phyloP scores from a whole-genome alignment of 768 basidiomycete species.

The Lentinus brumalis region DNA sequence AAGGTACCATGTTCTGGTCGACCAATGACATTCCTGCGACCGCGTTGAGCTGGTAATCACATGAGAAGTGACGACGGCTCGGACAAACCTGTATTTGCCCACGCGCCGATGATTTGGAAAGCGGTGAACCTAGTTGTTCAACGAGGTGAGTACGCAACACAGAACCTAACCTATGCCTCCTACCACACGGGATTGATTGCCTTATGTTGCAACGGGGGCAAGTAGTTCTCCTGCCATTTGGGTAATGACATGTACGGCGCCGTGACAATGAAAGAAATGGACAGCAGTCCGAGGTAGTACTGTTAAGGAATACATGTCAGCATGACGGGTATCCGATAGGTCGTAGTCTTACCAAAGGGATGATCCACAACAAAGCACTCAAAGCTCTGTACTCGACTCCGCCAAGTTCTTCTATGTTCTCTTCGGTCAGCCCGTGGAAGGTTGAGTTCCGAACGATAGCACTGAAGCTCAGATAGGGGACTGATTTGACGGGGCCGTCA shows the following conservation, averaged over 20 bases:
- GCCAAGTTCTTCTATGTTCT: constrained; percentile 86
- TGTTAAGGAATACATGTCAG: constrained; percentile 18
- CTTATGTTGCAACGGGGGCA: constrained; percentile 38
- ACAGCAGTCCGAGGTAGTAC: constrained; percentile 49
- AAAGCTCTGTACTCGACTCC: constrained; percentile 90
- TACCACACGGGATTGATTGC: constrained; percentile 47
- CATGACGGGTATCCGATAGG: neutral
- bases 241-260: constrained; percentile 47
- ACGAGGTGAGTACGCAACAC: neutral
- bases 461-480: constrained; percentile 80
- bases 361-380: constrained; percentile 76
- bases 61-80: neutral
- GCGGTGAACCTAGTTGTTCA: constrained; percentile 41
- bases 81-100: constrained; percentile 47
- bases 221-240: constrained; percentile 41
- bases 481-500: constrained; percentile 37
- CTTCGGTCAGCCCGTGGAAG: constrained; percentile 66
- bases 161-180: neutral
- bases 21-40: constrained; percentile 40
- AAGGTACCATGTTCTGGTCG: constrained; percentile 56
- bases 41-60: neutral
- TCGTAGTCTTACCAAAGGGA: constrained; percentile 52
- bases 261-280: constrained; percentile 46
- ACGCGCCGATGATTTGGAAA: constrained; percentile 53
- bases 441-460: constrained; percentile 76